Conservation (phyloP, 768 basidiomycete species). For the Fomitopsis serialis region DNA sequence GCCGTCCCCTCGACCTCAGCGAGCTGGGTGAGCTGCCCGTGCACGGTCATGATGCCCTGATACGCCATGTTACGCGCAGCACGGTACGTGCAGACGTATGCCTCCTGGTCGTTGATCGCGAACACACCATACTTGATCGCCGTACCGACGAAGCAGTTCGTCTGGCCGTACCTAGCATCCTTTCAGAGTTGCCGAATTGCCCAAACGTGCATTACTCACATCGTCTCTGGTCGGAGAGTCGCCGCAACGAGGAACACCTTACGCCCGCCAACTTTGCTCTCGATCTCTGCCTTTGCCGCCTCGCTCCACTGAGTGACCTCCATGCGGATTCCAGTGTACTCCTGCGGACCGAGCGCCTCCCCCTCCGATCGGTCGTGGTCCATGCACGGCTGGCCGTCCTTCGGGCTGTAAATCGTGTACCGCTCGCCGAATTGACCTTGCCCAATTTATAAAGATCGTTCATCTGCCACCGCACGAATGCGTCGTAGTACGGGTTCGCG, state of each 20-base stretch:
- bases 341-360: slow-evolving; percentile 91
- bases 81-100: slow-evolving; percentile 84
- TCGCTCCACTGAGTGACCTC: slow-evolving; percentile 83
- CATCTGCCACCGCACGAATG: slow-evolving; percentile 97
- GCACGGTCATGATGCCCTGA: slow-evolving; percentile 75
- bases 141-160: slow-evolving; percentile 94
- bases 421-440: slow-evolving; percentile 97
- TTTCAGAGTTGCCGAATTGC: not conserved
- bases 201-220: slow-evolving; percentile 47
- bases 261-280: slow-evolving; percentile 64
- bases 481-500: slow-evolving; percentile 94
- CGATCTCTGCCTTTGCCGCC: slow-evolving; percentile 57
- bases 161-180: slow-evolving; percentile 83
- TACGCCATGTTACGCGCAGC: slow-evolving; percentile 97
- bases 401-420: slow-evolving; percentile 97
- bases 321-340: slow-evolving; percentile 95
- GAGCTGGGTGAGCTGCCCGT: slow-evolving; percentile 70
- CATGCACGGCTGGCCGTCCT: slow-evolving; percentile 99
- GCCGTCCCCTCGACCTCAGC: slow-evolving; percentile 73
- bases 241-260: slow-evolving; percentile 94
- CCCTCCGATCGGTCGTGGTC: slow-evolving; percentile 97
- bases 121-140: slow-evolving; percentile 90
- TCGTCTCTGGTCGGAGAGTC: slow-evolving; percentile 93
- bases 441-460: slow-evolving; percentile 84
- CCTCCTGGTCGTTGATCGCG: slow-evolving; percentile 79